Conservation (phyloP, 192 early-diverging fungal genomes). For the Podila epigama region DNA sequence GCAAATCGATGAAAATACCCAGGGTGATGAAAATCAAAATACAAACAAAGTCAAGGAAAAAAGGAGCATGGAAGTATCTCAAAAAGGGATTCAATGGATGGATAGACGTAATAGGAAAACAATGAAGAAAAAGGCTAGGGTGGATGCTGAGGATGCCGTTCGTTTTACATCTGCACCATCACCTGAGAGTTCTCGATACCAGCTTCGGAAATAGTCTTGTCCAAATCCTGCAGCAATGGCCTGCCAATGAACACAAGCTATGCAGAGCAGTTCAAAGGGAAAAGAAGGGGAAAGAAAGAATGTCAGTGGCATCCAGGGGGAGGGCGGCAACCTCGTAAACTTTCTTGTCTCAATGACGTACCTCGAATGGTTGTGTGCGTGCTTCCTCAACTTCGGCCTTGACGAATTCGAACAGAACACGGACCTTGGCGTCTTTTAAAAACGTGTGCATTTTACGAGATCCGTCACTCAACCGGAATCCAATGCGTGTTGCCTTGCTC, state of each 20-base stretch:
- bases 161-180: slow-evolving; percentile 51
- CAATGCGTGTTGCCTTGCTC: slow-evolving; percentile 76
- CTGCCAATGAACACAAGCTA: slow-evolving; percentile 75
- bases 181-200: slow-evolving; percentile 69
- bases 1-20: no score
- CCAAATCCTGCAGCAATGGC: slow-evolving; percentile 68
- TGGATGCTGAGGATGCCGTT: no score
- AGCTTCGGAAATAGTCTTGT: slow-evolving; percentile 77
- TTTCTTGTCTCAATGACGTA: slow-evolving; percentile 21
- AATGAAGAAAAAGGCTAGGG: no score
- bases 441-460: slow-evolving; percentile 79
- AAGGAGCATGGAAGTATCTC: no score
- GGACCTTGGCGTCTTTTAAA: slow-evolving; percentile 74
- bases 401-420: slow-evolving; percentile 83
- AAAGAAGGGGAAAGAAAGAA: background rate
- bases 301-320: background rate
- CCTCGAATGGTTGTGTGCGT: slow-evolving; percentile 72
- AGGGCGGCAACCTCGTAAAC: background rate
- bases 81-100: no score
- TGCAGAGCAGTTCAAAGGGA: slow-evolving; percentile 53
- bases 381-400: slow-evolving; percentile 76
- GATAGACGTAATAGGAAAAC: no score
- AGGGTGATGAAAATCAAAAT: no score
- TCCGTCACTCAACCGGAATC: slow-evolving; percentile 84
- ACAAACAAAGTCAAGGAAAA: no score